phyloP scores from a whole-genome alignment of 2,329 filamentous ascomycete genomes.

The Sclerotinia trifoliorum region DNA sequence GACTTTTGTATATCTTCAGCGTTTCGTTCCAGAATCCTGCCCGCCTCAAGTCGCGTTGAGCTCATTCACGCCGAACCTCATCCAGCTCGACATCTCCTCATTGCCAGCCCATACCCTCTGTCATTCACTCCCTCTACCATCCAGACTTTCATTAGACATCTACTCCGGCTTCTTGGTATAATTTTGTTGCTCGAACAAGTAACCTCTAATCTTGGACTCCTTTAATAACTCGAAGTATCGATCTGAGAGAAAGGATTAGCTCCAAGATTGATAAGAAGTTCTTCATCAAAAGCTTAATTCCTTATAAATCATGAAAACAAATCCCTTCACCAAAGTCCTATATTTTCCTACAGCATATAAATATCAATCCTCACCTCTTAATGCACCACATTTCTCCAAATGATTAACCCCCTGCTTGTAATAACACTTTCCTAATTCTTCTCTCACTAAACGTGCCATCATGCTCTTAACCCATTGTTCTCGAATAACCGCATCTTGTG shows the following conservation, averaged over 20 bases:
- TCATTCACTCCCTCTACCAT: not conserved
- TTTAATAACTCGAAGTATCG: slow-evolving; percentile 77
- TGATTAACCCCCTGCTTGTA: slow-evolving; percentile 82
- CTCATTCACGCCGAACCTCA: not conserved
- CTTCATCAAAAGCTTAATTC: not conserved
- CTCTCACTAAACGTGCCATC: slow-evolving; percentile 80
- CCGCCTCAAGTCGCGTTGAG: not conserved
- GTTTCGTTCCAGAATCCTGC: slow-evolving; percentile 1
- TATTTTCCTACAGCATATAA: not conserved
- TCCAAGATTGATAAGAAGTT: not conserved
- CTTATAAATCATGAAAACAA: not conserved
- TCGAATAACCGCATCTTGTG: slow-evolving; percentile 76
- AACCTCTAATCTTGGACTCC: slow-evolving; percentile 74
- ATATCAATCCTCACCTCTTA: slow-evolving; percentile 64
- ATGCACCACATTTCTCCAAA: slow-evolving; percentile 77
- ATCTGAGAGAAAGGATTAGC: slow-evolving; percentile 49
- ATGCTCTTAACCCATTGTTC: slow-evolving; percentile 89
- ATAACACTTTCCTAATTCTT: slow-evolving; percentile 86
- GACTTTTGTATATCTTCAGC: not conserved
- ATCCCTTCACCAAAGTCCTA: not conserved
- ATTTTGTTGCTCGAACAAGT: slow-evolving; percentile 77
- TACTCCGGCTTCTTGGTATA: slow-evolving; percentile 54
- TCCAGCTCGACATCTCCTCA: not conserved
- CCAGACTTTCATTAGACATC: not conserved
- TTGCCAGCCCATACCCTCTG: not conserved